phyloP scores from a whole-genome alignment of 257 asterid species.

The Prunella vulgaris region DNA sequence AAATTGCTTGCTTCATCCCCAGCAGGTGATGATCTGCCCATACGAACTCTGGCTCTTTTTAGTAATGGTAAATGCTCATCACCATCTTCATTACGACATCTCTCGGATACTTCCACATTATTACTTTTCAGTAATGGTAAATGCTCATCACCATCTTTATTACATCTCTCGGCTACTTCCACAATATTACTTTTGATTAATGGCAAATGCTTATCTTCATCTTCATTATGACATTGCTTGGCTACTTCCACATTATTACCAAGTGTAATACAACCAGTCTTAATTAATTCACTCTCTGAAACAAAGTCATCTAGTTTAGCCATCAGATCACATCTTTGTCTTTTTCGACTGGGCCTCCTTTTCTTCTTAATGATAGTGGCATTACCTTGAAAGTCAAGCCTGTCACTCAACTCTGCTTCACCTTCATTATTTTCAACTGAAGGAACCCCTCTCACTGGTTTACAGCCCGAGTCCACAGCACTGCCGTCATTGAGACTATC shows the following conservation, averaged over 20 bases:
- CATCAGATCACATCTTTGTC: slow-evolving; percentile 38
- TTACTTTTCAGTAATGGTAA: not conserved
- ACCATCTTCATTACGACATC: slow-evolving; percentile 56
- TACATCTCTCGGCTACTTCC: slow-evolving; percentile 24
- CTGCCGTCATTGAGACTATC: slow-evolving; percentile 57
- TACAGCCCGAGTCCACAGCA: slow-evolving; percentile 55
- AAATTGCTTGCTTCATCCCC: slow-evolving; percentile 32
- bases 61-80: slow-evolving; percentile 87
- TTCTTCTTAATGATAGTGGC: slow-evolving; percentile 61
- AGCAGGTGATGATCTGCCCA: slow-evolving; percentile 55
- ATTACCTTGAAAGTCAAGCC: slow-evolving; percentile 58
- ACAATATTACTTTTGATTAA: slow-evolving; percentile 58
- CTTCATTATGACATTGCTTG: slow-evolving; percentile 38
- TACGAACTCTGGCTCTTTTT: slow-evolving; percentile 89
- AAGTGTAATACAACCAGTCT: slow-evolving; percentile 31
- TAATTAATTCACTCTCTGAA: slow-evolving; percentile 40
- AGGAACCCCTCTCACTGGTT: slow-evolving; percentile 31
- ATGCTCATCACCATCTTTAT: not conserved
- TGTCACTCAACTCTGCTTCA: slow-evolving; percentile 53
- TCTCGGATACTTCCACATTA: slow-evolving; percentile 33
- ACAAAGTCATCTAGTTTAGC: slow-evolving; percentile 33
- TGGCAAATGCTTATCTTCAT: slow-evolving; percentile 89
- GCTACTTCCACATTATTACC: slow-evolving; percentile 23
- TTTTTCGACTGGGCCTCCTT: slow-evolving; percentile 70
- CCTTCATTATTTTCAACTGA: slow-evolving; percentile 35